A percentile compares a stretch with the other conserved stretches of the same genome.
phyloP scores from a whole-genome alignment of 2,329 filamentous ascomycete genomes.

The Colletotrichum zoysiae region DNA sequence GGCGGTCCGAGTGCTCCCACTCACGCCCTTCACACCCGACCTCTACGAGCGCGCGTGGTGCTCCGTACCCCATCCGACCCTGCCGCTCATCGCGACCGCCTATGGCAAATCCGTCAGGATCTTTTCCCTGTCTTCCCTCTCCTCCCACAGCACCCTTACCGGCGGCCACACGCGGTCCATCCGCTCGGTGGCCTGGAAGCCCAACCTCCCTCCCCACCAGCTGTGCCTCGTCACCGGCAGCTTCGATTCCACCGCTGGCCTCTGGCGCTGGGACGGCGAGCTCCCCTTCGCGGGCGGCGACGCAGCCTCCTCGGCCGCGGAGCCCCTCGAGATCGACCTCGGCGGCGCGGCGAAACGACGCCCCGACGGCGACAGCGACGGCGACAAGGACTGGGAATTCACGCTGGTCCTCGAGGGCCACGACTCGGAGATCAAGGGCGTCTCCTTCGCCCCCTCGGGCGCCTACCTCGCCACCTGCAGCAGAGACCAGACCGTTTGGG shows the following conservation, averaged over 20 bases:
- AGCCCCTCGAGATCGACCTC: slow-evolving; percentile 59
- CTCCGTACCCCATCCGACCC: slow-evolving; percentile 84
- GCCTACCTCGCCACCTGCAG: slow-evolving; percentile 89
- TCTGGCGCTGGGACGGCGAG: slow-evolving; percentile 77
- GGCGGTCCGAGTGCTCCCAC: slow-evolving; percentile 54
- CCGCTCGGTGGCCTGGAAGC: slow-evolving; percentile 86
- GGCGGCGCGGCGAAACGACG: slow-evolving; percentile 14
- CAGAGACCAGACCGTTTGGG: slow-evolving; percentile 95
- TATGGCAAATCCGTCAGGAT: slow-evolving; percentile 89
- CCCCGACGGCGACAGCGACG: slow-evolving; percentile 59
- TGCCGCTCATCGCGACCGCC: slow-evolving; percentile 89
- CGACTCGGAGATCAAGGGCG: slow-evolving; percentile 90
- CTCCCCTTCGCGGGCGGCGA: slow-evolving; percentile 35
- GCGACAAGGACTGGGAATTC: slow-evolving; percentile 90
- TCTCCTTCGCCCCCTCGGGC: slow-evolving; percentile 80
- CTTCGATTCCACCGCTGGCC: slow-evolving; percentile 92
- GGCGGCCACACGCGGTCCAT: slow-evolving; percentile 93
- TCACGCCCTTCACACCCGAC: slow-evolving; percentile 66
- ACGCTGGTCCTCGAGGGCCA: slow-evolving; percentile 94
- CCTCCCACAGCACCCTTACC: slow-evolving; percentile 81
- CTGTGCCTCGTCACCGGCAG: slow-evolving; percentile 90
- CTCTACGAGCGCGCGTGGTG: slow-evolving; percentile 85
- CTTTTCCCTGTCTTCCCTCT: slow-evolving; percentile 87
- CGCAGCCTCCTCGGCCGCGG: slow-evolving; percentile 42
- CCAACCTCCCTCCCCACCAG: slow-evolving; percentile 69